phyloP scores from a whole-genome alignment of 1,139 yeast genomes.

The Sugiyamaella xylanicola region DNA sequence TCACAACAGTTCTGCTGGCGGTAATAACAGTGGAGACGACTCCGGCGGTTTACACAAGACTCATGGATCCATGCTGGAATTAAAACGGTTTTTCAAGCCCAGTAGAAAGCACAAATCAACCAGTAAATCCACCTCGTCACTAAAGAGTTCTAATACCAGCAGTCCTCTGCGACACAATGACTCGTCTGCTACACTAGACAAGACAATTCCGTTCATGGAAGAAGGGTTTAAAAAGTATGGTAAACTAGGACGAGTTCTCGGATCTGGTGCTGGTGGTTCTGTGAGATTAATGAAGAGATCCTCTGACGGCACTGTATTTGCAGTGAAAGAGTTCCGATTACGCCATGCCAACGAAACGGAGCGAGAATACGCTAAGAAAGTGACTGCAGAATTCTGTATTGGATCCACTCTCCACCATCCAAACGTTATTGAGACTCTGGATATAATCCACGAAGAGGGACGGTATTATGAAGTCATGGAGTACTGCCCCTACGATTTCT shows the following conservation, averaged over 20 bases:
- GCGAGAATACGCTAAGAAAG: conserved; percentile 90
- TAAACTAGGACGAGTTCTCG: conserved; percentile 83
- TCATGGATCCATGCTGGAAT: conserved; percentile 44
- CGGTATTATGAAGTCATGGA: conserved; percentile 96
- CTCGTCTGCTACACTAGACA: conserved; percentile 23
- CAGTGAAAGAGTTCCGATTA: conserved; percentile 94
- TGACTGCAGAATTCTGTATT: conserved; percentile 95
- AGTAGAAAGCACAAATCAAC: conserved; percentile 24
- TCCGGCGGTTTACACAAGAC: conserved; percentile 24
- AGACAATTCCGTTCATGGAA: conserved; percentile 44
- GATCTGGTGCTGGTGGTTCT: conserved; percentile 98
- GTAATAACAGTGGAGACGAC: conserved; percentile 16
- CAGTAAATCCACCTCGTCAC: conserved; percentile 15
- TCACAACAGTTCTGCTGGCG: background rate
- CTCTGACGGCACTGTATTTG: conserved; percentile 81
- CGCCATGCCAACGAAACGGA: conserved; percentile 79
- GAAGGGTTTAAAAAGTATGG: conserved; percentile 72
- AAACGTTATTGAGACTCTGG: conserved; percentile 89
- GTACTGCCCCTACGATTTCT: conserved; percentile 93
- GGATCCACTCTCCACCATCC: conserved; percentile 96
- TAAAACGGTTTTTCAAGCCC: conserved; percentile 45
- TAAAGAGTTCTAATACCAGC: conserved; percentile 25
- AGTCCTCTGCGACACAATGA: conserved; percentile 24
- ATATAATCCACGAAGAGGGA: conserved; percentile 82
- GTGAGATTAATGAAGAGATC: conserved; percentile 84